These are phyloP conservation scores for Fusarium sp. DNA, from an alignment of 2,329 filamentous ascomycete species.

Conservation along the genomic window DNA sequence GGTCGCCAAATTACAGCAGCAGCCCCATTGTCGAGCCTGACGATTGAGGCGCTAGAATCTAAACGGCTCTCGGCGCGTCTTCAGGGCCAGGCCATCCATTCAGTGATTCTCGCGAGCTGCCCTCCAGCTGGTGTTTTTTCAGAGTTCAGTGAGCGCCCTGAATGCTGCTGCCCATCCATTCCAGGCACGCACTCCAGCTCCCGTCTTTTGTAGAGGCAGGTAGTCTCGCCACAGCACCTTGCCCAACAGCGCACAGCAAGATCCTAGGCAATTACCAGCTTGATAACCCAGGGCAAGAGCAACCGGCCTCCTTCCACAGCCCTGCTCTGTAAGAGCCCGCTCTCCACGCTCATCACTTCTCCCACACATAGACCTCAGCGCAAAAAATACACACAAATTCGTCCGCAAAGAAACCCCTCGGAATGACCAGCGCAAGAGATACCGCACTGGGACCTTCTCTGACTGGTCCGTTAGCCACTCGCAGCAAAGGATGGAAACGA, in stretches of 20 bases:
- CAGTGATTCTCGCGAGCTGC: slow-evolving; percentile 8
- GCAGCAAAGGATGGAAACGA: slow-evolving; percentile 21
- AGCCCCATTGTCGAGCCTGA: not conserved
- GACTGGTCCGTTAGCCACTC: slow-evolving; percentile 35
- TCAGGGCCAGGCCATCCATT: not conserved
- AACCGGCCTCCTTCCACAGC: not conserved
- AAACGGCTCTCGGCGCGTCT: not conserved
- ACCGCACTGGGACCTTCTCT: slow-evolving; percentile 6
- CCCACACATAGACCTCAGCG: slow-evolving; percentile 6
- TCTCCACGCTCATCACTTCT: slow-evolving; percentile 19
- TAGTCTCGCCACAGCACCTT: slow-evolving; percentile 5
- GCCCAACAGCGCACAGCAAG: not conserved
- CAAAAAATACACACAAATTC: slow-evolving; percentile 12
- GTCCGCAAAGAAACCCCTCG: not conserved
- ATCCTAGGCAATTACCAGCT: slow-evolving; percentile 1
- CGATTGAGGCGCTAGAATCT: not conserved
- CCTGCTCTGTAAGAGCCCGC: not conserved
- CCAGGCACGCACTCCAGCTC: not conserved
- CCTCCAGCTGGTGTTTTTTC: not conserved
- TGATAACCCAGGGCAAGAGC: slow-evolving; percentile 7
- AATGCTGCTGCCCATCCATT: not conserved
- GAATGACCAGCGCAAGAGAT: slow-evolving; percentile 1
- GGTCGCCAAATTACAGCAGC: slow-evolving; percentile 18
- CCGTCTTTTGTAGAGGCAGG: not conserved
- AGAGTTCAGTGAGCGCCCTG: slow-evolving; percentile 1